Evolutionary conservation across 2,329 filamentous ascomycete genomes (phyloP).

Genomic region (Acrodontium crateriforme): DNA sequence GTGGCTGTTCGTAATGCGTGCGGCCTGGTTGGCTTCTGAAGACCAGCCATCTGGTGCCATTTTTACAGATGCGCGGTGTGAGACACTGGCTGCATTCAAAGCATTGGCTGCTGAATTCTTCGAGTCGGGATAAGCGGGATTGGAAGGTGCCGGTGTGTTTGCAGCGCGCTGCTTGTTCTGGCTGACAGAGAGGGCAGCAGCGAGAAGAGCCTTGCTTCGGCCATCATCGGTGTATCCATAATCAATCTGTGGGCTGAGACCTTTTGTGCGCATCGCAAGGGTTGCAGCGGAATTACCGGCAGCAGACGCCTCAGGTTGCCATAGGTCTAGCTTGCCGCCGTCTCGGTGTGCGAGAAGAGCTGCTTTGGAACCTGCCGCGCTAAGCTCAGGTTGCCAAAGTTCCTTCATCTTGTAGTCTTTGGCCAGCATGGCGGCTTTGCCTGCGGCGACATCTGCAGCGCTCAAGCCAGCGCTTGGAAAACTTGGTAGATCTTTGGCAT

Average conservation of each 20-base stretch:
- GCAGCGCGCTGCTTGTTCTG: slow-evolving; percentile 47
- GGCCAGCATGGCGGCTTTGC: slow-evolving; percentile 44
- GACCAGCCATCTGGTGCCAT: slow-evolving; percentile 25
- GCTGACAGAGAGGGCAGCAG: slow-evolving; percentile 65
- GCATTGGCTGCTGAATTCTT: slow-evolving; percentile 52
- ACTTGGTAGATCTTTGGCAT: slow-evolving; percentile 58
- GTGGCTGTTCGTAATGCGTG: slow-evolving; percentile 47
- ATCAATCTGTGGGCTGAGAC: slow-evolving; percentile 31
- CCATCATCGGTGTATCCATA: slow-evolving; percentile 37
- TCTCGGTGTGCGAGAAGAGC: slow-evolving; percentile 52
- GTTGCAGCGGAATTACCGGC: slow-evolving; percentile 55
- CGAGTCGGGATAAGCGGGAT: slow-evolving; percentile 39
- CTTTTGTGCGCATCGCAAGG: slow-evolving; percentile 47
- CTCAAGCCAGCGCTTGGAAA: slow-evolving; percentile 59
- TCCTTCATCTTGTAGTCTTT: slow-evolving; percentile 49
- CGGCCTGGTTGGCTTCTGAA: slow-evolving; percentile 43
- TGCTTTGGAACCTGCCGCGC: slow-evolving; percentile 57
- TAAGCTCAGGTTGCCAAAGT: slow-evolving; percentile 49
- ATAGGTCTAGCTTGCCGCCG: slow-evolving; percentile 37
- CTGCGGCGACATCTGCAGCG: slow-evolving; percentile 49
- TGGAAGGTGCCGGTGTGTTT: slow-evolving; percentile 39
- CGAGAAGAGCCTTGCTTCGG: slow-evolving; percentile 53
- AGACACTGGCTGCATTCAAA: slow-evolving; percentile 57
- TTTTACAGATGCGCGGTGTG: slow-evolving; percentile 38
- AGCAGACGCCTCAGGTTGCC: slow-evolving; percentile 35